A percentile compares a stretch with the other conserved stretches of the same genome.
phyloP scores from a whole-genome alignment of 768 basidiomycete species.

The Sarcodon aspratus region DNA sequence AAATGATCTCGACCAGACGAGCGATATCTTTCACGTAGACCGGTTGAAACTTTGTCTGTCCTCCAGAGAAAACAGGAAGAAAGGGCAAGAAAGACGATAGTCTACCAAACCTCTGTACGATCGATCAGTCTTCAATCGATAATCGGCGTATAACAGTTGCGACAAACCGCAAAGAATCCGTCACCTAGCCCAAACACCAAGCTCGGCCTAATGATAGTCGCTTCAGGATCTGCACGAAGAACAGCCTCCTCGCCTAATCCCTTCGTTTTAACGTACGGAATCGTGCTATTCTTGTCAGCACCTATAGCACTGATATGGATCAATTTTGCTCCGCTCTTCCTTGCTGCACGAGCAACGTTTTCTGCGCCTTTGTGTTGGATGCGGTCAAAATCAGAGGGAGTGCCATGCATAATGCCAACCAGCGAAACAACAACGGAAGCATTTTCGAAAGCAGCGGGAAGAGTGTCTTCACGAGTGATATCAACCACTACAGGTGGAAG shows the following conservation, averaged over 20 bases:
- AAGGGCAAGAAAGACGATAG: conserved; percentile 53
- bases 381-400: conserved; percentile 40
- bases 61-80: conserved; percentile 71
- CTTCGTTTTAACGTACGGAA: conserved; percentile 54
- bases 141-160: background rate
- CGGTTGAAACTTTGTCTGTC: conserved; percentile 55
- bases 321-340: conserved; percentile 40
- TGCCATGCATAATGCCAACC: conserved; percentile 57
- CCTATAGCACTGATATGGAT: conserved; percentile 68
- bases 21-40: conserved; percentile 65
- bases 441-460: conserved; percentile 36
- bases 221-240: conserved; percentile 30
- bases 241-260: conserved; percentile 49
- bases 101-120: conserved; percentile 44
- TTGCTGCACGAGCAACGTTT: conserved; percentile 48
- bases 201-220: conserved; percentile 61
- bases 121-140: background rate
- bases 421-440: conserved; percentile 55
- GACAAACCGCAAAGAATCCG: conserved; percentile 57
- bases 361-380: conserved; percentile 58
- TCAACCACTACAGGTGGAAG: conserved; percentile 37
- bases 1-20: conserved; percentile 44
- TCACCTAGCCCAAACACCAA: conserved; percentile 71
- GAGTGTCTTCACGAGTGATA: conserved; percentile 38
- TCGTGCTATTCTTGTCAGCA: conserved; percentile 43